Evolutionary conservation across 768 basidiomycete species (phyloP), one percentile per base, ranked within the genome.

Genomic region (Suillus brevipes): DNA sequence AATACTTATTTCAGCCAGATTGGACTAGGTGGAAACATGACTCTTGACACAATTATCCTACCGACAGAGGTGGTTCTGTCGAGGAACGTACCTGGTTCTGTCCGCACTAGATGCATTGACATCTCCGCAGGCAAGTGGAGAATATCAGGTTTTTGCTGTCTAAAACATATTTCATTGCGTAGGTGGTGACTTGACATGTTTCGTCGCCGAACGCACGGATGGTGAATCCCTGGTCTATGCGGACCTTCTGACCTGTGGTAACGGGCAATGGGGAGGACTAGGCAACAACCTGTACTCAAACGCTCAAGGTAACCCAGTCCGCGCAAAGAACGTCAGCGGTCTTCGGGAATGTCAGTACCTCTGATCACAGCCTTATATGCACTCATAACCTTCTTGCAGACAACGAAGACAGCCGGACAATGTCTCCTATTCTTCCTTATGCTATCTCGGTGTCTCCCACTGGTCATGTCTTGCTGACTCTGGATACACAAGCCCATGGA

Each of bases 11-110:
- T 23, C 69, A 92, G 93, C 34, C 95, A 98, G 78, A 83, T 96
- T 55, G 95, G 94, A 49, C 78, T 94, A 31, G 93, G 92, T 18
- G 78, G 81, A 18, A 83, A 84, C 64, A 81, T 89, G 13, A 80
- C 84, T 5, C 73, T 92, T 50, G 85, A 89, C 64, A 83, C 84
- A 1, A 89, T 97, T 65, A 87, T 82, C n/a, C 83, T 90, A 6
- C 95, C 95, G 0, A 94, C 93, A 0, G 95, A 97, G 76, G 85
- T 95, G 23, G 81, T 90, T n/a, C 78, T 95, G 2, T 87, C 87
- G 78, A 84, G 85, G 59, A 79, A 81, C 59, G 81, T 82, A 59
- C 79, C 87, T 2, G 72, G 73, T 20, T 82, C 82, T 36, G 83
- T 84, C 25, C 77, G 72, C 31, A 87, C 87, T 52, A 85, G 76